phyloP scores from a whole-genome alignment of 192 early-diverging fungal species.

The Mortierella antarctica region DNA sequence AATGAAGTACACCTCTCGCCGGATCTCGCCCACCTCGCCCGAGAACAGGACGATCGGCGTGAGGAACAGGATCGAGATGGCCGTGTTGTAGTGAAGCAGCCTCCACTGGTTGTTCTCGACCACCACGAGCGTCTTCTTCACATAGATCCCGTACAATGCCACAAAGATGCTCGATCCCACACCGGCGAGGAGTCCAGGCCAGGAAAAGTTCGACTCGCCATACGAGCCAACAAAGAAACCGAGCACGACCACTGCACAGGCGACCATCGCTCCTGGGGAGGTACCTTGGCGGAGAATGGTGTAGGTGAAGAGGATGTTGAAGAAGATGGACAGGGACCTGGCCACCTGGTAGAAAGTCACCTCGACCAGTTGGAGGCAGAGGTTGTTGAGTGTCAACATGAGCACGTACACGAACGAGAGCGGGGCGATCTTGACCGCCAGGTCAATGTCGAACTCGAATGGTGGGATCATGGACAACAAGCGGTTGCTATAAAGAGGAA shows the following conservation, averaged over 20 bases:
- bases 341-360: slow-evolving; percentile 80
- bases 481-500: slow-evolving; percentile 39
- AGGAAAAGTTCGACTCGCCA: slow-evolving; percentile 75
- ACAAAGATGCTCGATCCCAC: slow-evolving; percentile 74
- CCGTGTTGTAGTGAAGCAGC: slow-evolving; percentile 74
- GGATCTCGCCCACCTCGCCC: slow-evolving; percentile 66
- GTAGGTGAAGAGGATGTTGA: slow-evolving; percentile 77
- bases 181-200: slow-evolving; percentile 70
- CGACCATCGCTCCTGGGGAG: slow-evolving; percentile 60
- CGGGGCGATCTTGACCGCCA: slow-evolving; percentile 65
- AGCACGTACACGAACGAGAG: slow-evolving; percentile 73
- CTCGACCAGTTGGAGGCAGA: slow-evolving; percentile 73
- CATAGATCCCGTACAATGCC: slow-evolving; percentile 76
- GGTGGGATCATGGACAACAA: slow-evolving; percentile 70
- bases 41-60: slow-evolving; percentile 67
- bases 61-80: slow-evolving; percentile 68
- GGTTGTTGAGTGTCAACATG: slow-evolving; percentile 74
- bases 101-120: slow-evolving; percentile 79
- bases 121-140: slow-evolving; percentile 69
- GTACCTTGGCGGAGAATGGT: slow-evolving; percentile 66
- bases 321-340: slow-evolving; percentile 72
- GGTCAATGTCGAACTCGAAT: slow-evolving; percentile 65
- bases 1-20: slow-evolving; percentile 58
- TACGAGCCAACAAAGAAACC: slow-evolving; percentile 75
- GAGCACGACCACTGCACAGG: slow-evolving; percentile 68